Evolutionary conservation across 2,329 filamentous ascomycete genomes (phyloP), one percentile per base, ranked within the genome.

Genomic region (Diaporthe helianthi): DNA sequence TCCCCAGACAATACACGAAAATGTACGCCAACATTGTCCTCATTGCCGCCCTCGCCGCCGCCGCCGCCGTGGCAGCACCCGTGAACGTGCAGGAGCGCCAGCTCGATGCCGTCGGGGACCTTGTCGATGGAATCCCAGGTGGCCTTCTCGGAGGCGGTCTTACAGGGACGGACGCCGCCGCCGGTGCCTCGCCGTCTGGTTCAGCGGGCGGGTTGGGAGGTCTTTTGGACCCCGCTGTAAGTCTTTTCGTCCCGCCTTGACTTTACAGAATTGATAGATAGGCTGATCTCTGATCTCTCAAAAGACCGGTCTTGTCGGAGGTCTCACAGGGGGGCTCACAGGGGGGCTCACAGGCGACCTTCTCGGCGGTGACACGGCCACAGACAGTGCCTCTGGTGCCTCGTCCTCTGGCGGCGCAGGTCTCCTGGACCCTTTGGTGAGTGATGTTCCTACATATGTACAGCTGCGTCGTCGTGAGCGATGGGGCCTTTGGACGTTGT

Each of bases 21-120:
- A 73, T 73, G 70, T 55, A 65, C 26, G 67, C 51, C 46, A 66
- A 71, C 9, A 52, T 41, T 22, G 31, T 69, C 46, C 66, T 73
- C 66, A 51, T 69, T 36, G 49, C 66, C 10, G 69, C 65, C 51
- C 54, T 65, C 22, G 38, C 69, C 24, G 68, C 69, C 49, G 68
- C 69, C 49, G 53, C 51, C 13, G 68, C 46, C 13, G 26, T 47
- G 31, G 60, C 51, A 17, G 53, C 64, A 29, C 68, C 68, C 15
- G 65, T 58, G 38, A 60, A 31, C 24, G 38, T 46, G 24, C 19
- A 54, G 31, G 36, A 54, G 24, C 68, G 64, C 44, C 67, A 69
- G 61, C 61, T 69, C 31, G 61, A 46, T 26, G 52, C 31, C 51
- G 31, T 66, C 13, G 67, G 67, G 19, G 17, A 19, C 38, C 38